Conservation (phyloP, 345 rosid genomes). For the Camelina neglecta region DNA sequence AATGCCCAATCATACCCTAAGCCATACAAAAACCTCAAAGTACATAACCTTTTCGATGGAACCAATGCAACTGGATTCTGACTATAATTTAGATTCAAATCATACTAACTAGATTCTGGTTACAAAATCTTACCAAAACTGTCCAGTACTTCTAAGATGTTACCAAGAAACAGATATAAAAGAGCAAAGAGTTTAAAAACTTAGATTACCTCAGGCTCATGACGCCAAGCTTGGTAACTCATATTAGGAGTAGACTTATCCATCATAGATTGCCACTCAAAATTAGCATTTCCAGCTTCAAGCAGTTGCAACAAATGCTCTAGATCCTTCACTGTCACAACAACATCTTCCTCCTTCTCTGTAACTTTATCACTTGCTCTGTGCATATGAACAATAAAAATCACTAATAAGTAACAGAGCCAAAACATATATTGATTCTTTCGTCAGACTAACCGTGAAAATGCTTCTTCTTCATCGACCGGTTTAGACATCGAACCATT, state of each 20-base stretch:
- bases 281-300: conserved; percentile 64
- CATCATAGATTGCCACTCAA: conserved; percentile 92
- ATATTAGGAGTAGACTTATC: conserved; percentile 78
- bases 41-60: background rate
- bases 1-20: no score
- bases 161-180: background rate
- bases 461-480: conserved; percentile 29
- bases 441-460: conserved; percentile 48
- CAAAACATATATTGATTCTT: background rate
- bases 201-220: conserved; percentile 78
- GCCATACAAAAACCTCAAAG: background rate
- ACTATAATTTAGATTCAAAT: background rate
- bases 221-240: conserved; percentile 92
- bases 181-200: background rate
- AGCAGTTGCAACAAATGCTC: conserved; percentile 73
- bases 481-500: background rate
- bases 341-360: conserved; percentile 49
- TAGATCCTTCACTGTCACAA: conserved; percentile 76
- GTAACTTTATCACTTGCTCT: conserved; percentile 37
- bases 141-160: background rate
- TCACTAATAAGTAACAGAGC: background rate
- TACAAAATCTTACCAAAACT: background rate
- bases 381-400: conserved; percentile 38
- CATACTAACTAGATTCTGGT: no score
- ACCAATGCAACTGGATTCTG: background rate